Conservation (phyloP, 306 rosid genomes). For the Lathyrus aphaca region DNA sequence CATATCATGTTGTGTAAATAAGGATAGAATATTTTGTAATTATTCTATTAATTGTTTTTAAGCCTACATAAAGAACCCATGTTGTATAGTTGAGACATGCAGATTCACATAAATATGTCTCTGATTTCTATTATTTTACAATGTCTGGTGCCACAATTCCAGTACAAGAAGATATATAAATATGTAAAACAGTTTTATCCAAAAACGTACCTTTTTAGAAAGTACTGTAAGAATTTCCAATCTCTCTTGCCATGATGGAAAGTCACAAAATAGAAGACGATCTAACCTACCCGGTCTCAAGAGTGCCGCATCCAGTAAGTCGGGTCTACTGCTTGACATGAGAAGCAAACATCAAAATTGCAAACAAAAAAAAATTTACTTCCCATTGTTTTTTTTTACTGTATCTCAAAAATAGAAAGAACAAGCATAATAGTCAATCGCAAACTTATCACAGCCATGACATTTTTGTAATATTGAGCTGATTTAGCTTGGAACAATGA, state of each 20-base stretch:
- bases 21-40: not conserved
- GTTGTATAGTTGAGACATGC: not conserved
- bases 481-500: conserved; percentile 8
- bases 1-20: not conserved
- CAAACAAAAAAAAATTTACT: conserved; percentile 12
- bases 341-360: conserved; percentile 40
- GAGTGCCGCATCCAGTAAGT: conserved; percentile 94
- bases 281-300: conserved; percentile 96
- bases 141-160: conserved; percentile 1
- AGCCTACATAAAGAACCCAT: not conserved
- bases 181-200: conserved; percentile 12
- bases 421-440: conserved; percentile 20
- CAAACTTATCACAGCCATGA: conserved; percentile 21
- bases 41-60: not conserved
- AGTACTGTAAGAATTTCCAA: conserved; percentile 85
- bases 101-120: not conserved
- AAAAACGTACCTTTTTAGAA: conserved; percentile 72
- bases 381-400: conserved; percentile 10
- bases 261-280: conserved; percentile 93
- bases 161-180: conserved; percentile 8
- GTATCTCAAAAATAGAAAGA: conserved; percentile 24
- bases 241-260: conserved; percentile 78
- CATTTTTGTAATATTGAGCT: conserved; percentile 5
- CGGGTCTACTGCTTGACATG: conserved; percentile 91
- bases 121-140: not conserved